Base-by-base conservation (phyloP, 2,329 filamentous ascomycete genomes). In the Colletotrichum coccodes region DNA sequence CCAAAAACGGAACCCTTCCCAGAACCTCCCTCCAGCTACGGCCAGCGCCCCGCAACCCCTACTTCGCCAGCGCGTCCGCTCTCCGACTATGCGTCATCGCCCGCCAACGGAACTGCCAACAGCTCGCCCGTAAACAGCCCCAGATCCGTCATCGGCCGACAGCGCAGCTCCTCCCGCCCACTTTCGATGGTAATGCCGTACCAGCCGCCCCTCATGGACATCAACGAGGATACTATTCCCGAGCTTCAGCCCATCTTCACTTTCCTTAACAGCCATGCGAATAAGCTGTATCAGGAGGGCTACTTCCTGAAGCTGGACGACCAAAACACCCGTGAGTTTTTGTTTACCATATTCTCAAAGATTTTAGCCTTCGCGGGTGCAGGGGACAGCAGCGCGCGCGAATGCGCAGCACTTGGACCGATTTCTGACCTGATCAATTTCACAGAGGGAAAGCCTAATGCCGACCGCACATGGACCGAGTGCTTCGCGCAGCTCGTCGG, bases 291-390 rank as follows among this genome's bases (percentile, higher is more conserved):
- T 79, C 95, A 98, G 74, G 96, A 99, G 82, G 96, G 96, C 42
- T 99, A 98, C 77, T 98, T 99, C 73, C 83, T 99, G 74, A 99
- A 98, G 82, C 85, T 99, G 56, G 95, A 98, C 79, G 96, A 99
- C 80, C 90, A 97, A 74, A 97, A 98, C 76, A 91, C 90, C 63
- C 91, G 95, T 97, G 88, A 75, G 94, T 89, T 67, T 38, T 18
- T 34, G 11, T 21, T 34, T 58, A 7, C 21, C 28, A n/a, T 14
- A 23, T 18, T 21, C 46, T 58, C 52, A 38, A 14, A 38, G 34
- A 70, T 58, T 34, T 34, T 47, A 56, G 16, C 4, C 46, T 57
- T 56, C 30, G 54, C n/a, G n/a, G 23, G 23, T 49, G 44, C 36
- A 30, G 38, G 11, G n/a, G 30, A 21, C 57, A 50, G 47, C 32